These are phyloP conservation scores for Flaveria brownii DNA, from an alignment of 129 eudicot genomes.

Conservation along the genomic window DNA sequence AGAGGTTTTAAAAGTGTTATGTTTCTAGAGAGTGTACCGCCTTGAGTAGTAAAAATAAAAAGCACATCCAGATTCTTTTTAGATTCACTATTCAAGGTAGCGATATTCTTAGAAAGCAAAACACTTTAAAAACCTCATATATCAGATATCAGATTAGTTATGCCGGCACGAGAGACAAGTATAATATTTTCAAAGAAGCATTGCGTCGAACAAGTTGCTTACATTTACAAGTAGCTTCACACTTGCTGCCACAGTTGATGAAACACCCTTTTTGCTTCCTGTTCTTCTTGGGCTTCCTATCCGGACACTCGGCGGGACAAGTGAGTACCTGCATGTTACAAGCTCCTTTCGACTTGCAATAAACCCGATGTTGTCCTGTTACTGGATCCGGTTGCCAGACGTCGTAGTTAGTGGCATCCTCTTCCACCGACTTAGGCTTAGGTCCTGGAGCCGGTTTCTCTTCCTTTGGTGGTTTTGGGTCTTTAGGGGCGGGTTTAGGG, in stretches of 20 bases:
- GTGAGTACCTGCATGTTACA: slow-evolving; percentile 49
- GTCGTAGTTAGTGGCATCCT: slow-evolving; percentile 42
- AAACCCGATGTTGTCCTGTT: slow-evolving; percentile 50
- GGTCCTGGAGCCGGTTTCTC: background rate
- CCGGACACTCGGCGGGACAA: slow-evolving; percentile 63
- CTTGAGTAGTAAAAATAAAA: too few relatives aligned
- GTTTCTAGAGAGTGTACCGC: too few relatives aligned
- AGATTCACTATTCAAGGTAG: too few relatives aligned
- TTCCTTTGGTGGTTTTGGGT: too few relatives aligned
- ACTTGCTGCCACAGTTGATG: slow-evolving; percentile 62
- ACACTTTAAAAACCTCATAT: too few relatives aligned
- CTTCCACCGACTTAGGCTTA: slow-evolving; percentile 31
- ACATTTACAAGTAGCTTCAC: slow-evolving; percentile 79
- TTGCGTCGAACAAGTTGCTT: slow-evolving; percentile 22
- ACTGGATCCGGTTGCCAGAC: slow-evolving; percentile 33
- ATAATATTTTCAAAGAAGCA: background rate
- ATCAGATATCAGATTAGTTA: too few relatives aligned
- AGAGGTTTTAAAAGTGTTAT: too few relatives aligned
- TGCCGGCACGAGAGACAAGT: too few relatives aligned
- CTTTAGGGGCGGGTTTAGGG: background rate
- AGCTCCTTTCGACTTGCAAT: slow-evolving; percentile 43
- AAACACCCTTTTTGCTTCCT: slow-evolving; percentile 69
- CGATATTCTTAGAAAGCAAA: too few relatives aligned
- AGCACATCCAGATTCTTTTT: too few relatives aligned
- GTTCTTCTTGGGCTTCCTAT: slow-evolving; percentile 72